Percentiles rank a stretch among this genome's conserved stretches.
phyloP scores from a whole-genome alignment of 2,329 filamentous ascomycete species.

The Alternaria brassicae region DNA sequence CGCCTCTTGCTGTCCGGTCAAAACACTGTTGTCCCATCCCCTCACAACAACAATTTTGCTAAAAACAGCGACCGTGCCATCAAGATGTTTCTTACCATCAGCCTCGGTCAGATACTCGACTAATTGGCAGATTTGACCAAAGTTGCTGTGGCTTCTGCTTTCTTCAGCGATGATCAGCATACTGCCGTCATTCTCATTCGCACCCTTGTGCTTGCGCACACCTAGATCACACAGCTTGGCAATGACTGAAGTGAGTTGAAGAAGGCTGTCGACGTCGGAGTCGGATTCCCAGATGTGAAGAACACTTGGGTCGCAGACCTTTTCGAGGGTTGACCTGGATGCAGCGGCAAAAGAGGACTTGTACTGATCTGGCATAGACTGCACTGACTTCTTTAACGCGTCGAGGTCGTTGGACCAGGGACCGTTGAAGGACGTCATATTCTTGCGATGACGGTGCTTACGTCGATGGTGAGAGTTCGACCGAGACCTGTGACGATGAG shows the following conservation, averaged over 20 bases:
- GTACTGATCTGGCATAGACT: constrained; percentile 34
- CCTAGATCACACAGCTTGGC: constrained; percentile 38
- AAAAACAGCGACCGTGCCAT: constrained; percentile 33
- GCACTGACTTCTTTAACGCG: constrained; percentile 32
- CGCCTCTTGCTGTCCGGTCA: constrained; percentile 18
- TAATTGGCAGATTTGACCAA: constrained; percentile 35
- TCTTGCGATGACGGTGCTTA: constrained; percentile 13
- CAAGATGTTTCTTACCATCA: constrained; percentile 34
- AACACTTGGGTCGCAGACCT: constrained; percentile 30
- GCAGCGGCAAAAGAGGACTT: constrained; percentile 30
- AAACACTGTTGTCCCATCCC: constrained; percentile 32
- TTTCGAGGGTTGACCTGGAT: constrained; percentile 29
- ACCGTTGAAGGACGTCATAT: constrained; percentile 32
- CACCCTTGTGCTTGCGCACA: constrained; percentile 18
- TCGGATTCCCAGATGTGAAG: constrained; percentile 47
- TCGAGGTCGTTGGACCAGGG: constrained; percentile 38
- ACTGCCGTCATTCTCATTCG: constrained; percentile 23
- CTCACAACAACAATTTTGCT: constrained; percentile 39
- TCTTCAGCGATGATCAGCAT: constrained; percentile 44
- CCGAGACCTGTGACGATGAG: background rate
- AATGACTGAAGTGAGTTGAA: constrained; percentile 43
- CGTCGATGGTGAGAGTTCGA: constrained; percentile 7
- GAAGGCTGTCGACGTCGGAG: constrained; percentile 41
- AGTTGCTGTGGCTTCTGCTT: constrained; percentile 25
- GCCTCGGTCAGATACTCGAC: constrained; percentile 34